Conservation (phyloP, 345 rosid species). For the Linum trigynum region DNA sequence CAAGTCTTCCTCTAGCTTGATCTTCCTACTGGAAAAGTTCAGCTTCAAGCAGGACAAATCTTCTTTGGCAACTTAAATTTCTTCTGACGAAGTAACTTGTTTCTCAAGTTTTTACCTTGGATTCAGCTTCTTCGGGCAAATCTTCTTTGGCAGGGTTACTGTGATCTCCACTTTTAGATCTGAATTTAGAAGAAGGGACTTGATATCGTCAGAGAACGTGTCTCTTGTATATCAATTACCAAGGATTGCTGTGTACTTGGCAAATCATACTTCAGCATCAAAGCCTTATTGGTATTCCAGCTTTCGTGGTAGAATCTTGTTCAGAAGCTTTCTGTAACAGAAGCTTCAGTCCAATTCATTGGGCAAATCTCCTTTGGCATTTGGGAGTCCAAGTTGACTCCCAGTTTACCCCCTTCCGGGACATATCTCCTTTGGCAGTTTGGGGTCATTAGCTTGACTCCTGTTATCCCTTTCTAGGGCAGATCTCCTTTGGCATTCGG, state of each 20-base stretch:
- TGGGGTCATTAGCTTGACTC: slow-evolving; percentile 10
- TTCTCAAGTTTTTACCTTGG: slow-evolving; percentile 7
- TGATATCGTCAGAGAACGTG: neutral
- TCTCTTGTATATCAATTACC: slow-evolving; percentile 12
- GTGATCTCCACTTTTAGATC: slow-evolving; percentile 16
- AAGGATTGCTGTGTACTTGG: slow-evolving; percentile 8
- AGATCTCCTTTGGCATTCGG: slow-evolving; percentile 42
- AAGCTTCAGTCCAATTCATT: slow-evolving; percentile 31
- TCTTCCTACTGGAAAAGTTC: slow-evolving; percentile 7
- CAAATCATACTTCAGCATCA: slow-evolving; percentile 19
- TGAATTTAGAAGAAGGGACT: slow-evolving; percentile 22
- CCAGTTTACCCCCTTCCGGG: slow-evolving; percentile 16
- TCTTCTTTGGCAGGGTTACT: slow-evolving; percentile 43
- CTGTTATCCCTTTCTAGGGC: slow-evolving; percentile 27
- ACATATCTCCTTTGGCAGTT: slow-evolving; percentile 36
- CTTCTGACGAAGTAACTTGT: slow-evolving; percentile 15
- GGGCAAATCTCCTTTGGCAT: slow-evolving; percentile 72
- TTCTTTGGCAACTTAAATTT: slow-evolving; percentile 37
- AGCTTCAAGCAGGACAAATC: slow-evolving; percentile 28
- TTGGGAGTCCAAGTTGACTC: slow-evolving; percentile 31
- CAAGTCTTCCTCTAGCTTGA: slow-evolving; percentile 14
- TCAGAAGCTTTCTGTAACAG: slow-evolving; percentile 18
- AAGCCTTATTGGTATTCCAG: neutral
- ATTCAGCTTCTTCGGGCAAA: slow-evolving; percentile 35
- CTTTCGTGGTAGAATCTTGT: slow-evolving; percentile 14